Evolutionary conservation across 2,329 filamentous ascomycete species (phyloP), one percentile per base, ranked within the genome.

Genomic region (Pyrenochaeta sp.): DNA sequence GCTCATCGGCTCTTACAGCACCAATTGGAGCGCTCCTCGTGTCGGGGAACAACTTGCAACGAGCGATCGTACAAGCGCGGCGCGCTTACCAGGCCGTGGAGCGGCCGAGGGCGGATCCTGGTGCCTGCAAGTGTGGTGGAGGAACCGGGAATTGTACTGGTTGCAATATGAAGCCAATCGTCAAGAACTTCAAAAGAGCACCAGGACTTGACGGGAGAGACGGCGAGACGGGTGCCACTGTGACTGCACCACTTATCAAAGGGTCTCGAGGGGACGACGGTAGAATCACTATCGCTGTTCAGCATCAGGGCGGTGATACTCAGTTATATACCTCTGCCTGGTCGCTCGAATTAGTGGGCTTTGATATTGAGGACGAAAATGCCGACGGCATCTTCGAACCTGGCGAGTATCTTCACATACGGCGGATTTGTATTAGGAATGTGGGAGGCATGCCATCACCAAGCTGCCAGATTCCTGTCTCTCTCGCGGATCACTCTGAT

Each of bases 311-410:
- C 37, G 60, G 57, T 4, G 50, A 36, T 2, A 47, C 27, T 3
- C 44, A 54, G 36, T 12, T 15, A 30, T 65, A 65, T 25, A 36
- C 36, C 1, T 56, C 62, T 15, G 30, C 34, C 9, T 66, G 59
- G 42, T 28, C 45, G 5, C 44, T 66, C 37, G 55, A 62, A 34
- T 44, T 66, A 1, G 53, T 65, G 4, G 46, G 48, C n/a, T 66
- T 65, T 43, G 64, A 66, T 24, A 36, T 65, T n/a, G 56, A 59
- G 24, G 64, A 66, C 46, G 62, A 63, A 28, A 66, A 66, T 27
- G 52, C 47, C 24, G 64, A 66, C 43, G 64, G 61, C 27, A 55
- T 65, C 22, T 59, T 59, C 45, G 64, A 66, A 45, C 64, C 64
- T 22, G 64, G 62, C 25, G 64, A 66, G 43, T 25, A 61, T 49